Evolutionary conservation across 140 eudicot genomes (phyloP), one percentile per base, ranked within the genome.

Genomic region (Stevia rebaudiana): DNA sequence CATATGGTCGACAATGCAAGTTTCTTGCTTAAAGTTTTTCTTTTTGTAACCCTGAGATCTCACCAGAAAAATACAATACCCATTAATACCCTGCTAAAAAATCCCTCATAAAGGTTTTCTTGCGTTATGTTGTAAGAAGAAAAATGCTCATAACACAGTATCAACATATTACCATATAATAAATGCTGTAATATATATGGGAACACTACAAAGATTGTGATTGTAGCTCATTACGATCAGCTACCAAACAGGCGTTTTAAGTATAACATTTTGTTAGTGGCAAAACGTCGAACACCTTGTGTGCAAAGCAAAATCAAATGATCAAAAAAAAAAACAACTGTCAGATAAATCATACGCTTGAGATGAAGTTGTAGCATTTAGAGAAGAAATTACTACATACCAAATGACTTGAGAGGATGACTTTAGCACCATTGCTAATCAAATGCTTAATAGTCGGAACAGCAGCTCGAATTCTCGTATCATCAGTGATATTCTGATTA

Each of bases 401-500:
- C 92, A 84, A 74, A 67, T 84, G 92, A 70, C 79, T 84, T 47
- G 84, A 76, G 11, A 84, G 92, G 53, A 84, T 84, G 35, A 84
- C 92, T 71, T 84, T 84, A 49, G 92, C 92, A 24, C 92, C 92
- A 24, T 84, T 73, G 40, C 61, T 37, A 2, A 78, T 84, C 48
- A 84, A 52, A 63, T 79, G 48, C 51, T 81, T 84, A 40, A 84
- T 84, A 10, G 92, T 84, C 18, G 92, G 92, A 9, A 84, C 61
- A 17, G 92, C 92, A 31, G 92, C 92, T 56, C 92, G 68, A 35
- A 84, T 84, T 17, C 92, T 78, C 1, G 92, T 84, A 65, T 84
- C 92, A 47, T 84, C 92, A 1, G 92, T 84, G 17, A 84, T 84
- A 18, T 81, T 77, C 78, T 76, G 84, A 13, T 11, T 17, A 44